Percentiles rank a stretch among this genome's conserved stretches.
These are phyloP conservation scores for Chlorella sp. DNA, from an alignment of 139 green algal genomes.

Conservation along the genomic window DNA sequence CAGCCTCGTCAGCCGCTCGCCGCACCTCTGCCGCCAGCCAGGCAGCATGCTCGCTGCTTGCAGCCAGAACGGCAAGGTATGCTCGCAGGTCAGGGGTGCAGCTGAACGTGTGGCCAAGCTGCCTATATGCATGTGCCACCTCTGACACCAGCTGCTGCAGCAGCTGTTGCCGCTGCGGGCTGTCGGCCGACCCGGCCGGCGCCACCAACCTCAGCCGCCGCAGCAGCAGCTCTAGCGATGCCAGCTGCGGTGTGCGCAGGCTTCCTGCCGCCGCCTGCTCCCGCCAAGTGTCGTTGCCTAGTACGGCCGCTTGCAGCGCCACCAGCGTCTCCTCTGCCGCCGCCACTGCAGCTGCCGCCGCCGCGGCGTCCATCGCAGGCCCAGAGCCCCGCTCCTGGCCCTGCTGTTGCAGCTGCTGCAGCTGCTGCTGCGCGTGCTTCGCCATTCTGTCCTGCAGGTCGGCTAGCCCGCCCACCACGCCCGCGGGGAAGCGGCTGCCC, in stretches of 20 bases:
- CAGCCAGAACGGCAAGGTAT: conserved; percentile 7
- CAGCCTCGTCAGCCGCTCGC: background rate
- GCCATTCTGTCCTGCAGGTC: conserved; percentile 16
- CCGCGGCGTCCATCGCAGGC: background rate
- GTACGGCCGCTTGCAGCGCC: background rate
- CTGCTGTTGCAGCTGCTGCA: background rate
- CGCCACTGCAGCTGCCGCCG: background rate
- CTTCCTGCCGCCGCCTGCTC: background rate
- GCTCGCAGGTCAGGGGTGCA: conserved; percentile 30
- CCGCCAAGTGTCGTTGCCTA: background rate
- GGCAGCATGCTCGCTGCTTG: background rate
- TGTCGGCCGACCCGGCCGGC: background rate
- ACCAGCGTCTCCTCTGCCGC: conserved; percentile 2
- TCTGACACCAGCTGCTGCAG: conserved; percentile 16
- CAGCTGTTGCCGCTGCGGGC: no score
- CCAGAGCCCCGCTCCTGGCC: background rate
- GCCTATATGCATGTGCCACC: background rate
- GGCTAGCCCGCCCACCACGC: conserved; percentile 38
- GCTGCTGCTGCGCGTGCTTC: background rate
- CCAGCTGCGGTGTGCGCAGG: conserved; percentile 28
- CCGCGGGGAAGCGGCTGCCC: conserved; percentile 20
- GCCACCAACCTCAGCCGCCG: conserved; percentile 15
- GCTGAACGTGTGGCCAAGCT: conserved; percentile 3
- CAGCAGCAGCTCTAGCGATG: conserved; percentile 30
- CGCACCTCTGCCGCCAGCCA: conserved; percentile 20